These are phyloP conservation scores for Cubamyces lactineus DNA, from an alignment of 768 basidiomycete species.

Conservation along the genomic window DNA sequence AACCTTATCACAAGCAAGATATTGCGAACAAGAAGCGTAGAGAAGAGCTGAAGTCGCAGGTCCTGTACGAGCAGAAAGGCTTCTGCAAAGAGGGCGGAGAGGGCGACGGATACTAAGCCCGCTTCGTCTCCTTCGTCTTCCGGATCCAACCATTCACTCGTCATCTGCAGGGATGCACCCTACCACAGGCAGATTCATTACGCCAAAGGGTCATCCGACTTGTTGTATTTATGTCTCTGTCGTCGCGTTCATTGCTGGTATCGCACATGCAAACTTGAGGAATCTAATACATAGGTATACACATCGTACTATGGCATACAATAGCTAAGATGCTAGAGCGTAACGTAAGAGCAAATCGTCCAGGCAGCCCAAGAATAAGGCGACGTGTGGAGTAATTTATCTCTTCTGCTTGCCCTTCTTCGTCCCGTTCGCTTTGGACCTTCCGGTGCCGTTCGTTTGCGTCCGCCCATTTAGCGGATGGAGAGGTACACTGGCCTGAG, in stretches of 20 bases:
- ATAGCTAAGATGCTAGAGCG: not conserved
- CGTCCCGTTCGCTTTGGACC: slow-evolving; percentile 41
- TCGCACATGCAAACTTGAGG: slow-evolving; percentile 8
- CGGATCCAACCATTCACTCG: not conserved
- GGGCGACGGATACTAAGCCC: slow-evolving; percentile 85
- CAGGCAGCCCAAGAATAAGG: not conserved
- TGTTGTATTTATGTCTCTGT: slow-evolving; percentile 27
- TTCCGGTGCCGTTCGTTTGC: slow-evolving; percentile 41
- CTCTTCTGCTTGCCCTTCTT: slow-evolving; percentile 57
- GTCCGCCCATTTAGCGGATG: slow-evolving; percentile 28
- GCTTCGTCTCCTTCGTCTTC: not conserved
- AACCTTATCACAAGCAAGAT: slow-evolving; percentile 73
- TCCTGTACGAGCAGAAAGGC: slow-evolving; percentile 82
- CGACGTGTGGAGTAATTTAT: slow-evolving; percentile 4
- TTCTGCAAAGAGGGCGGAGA: slow-evolving; percentile 96
- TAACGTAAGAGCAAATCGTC: not conserved
- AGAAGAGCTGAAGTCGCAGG: slow-evolving; percentile 83
- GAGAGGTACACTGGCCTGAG: slow-evolving; percentile 21
- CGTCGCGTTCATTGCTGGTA: slow-evolving; percentile 12
- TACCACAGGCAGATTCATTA: slow-evolving; percentile 43
- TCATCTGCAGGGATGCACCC: slow-evolving; percentile 20
- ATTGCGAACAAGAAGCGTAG: slow-evolving; percentile 73
- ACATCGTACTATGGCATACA: slow-evolving; percentile 1
- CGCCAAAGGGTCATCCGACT: slow-evolving; percentile 31
- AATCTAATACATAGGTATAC: slow-evolving; percentile 15